Evolutionary conservation across 257 asterid genomes (phyloP).

Genomic region (Capsicum chinense): DNA sequence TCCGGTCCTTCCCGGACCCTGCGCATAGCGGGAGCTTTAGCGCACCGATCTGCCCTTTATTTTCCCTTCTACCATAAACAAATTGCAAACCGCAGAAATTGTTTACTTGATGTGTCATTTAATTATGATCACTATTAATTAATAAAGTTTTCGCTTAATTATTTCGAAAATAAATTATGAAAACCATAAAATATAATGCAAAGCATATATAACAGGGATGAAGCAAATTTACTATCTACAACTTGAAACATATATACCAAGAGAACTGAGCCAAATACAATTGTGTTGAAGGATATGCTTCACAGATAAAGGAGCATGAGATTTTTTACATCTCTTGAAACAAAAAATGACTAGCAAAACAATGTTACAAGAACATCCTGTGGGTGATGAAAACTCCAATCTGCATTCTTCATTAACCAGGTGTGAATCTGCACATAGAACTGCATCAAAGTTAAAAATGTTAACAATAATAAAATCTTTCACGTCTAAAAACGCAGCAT

Average conservation of each 20-base stretch:
- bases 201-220: neutral
- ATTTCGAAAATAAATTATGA: neutral
- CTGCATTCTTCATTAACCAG: constrained; percentile 6
- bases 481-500: neutral
- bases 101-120: neutral
- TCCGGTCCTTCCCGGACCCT: too few relatives aligned
- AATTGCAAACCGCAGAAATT: neutral
- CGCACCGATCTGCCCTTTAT: neutral
- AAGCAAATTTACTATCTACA: constrained; percentile 12
- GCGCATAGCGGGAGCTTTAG: too few relatives aligned
- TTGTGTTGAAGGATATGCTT: neutral
- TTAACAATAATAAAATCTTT: neutral
- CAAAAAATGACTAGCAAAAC: neutral
- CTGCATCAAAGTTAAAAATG: neutral
- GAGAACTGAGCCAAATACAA: constrained; percentile 1
- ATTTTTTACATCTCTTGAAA: constrained; percentile 6
- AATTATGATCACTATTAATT: neutral
- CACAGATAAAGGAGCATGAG: constrained; percentile 4
- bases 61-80: neutral
- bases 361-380: constrained; percentile 6
- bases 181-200: neutral
- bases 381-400: constrained; percentile 20
- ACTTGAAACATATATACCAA: neutral
- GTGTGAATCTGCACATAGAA: neutral
- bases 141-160: neutral